A percentile compares a stretch with the other conserved stretches of the same genome.
phyloP scores from a whole-genome alignment of 2,329 filamentous ascomycete genomes.

The Epichloe brachyelytri region DNA sequence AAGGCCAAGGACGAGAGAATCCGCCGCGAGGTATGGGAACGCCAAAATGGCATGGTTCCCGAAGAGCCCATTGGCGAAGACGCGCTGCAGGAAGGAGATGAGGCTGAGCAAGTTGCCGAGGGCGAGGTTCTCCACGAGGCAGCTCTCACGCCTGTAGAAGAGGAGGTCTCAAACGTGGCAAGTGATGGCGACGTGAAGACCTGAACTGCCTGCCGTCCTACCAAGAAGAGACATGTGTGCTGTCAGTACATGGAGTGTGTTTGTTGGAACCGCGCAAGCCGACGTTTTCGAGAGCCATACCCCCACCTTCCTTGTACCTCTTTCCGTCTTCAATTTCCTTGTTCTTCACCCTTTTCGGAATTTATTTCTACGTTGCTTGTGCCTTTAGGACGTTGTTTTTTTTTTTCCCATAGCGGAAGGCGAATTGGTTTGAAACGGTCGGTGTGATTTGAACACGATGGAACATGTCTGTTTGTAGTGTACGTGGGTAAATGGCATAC shows the following conservation, averaged over 20 bases:
- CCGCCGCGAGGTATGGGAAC: slow-evolving; percentile 64
- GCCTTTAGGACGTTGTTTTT: neutral
- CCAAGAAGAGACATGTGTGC: no score
- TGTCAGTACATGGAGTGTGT: no score
- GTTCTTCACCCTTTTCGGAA: neutral
- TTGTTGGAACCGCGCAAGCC: no score
- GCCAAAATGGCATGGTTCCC: slow-evolving; percentile 43
- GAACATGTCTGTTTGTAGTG: neutral
- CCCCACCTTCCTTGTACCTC: neutral
- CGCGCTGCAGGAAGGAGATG: slow-evolving; percentile 12
- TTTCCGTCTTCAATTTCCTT: neutral
- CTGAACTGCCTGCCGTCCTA: neutral
- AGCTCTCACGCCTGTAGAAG: slow-evolving; percentile 1
- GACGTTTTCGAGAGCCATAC: no score
- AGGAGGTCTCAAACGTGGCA: neutral
- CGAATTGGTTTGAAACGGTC: neutral
- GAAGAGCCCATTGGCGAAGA: slow-evolving; percentile 31
- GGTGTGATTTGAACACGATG: slow-evolving; percentile 4
- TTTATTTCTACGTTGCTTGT: neutral
- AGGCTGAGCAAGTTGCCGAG: slow-evolving; percentile 7
- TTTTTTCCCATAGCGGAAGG: slow-evolving; percentile 19
- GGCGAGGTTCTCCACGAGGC: slow-evolving; percentile 9
- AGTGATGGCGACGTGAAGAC: neutral
- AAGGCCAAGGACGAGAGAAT: slow-evolving; percentile 79
- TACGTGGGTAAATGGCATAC: neutral